Evolutionary conservation across 1,284 basidiomycete species (phyloP).

Genomic region (Marasmius oreades): DNA sequence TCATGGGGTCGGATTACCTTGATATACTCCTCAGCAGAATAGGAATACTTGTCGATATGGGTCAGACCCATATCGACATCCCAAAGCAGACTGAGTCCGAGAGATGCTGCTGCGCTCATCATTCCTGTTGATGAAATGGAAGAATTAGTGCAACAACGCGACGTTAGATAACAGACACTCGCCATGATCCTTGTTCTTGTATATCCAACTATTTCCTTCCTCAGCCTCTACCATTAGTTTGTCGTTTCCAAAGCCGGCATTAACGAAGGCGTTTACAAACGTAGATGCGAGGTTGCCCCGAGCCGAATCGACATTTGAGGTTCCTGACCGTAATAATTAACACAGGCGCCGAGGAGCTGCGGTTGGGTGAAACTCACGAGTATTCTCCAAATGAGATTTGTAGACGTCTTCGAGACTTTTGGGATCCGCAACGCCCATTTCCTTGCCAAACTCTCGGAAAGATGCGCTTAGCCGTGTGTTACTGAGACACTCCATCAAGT

Average conservation of each 20-base stretch:
- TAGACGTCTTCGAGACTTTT: slow-evolving; percentile 97
- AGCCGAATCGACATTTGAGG: slow-evolving; percentile 87
- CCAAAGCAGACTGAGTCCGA: slow-evolving; percentile 94
- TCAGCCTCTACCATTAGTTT: slow-evolving; percentile 97
- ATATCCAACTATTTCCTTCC: slow-evolving; percentile 97
- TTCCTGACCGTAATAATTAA: slow-evolving; percentile 44
- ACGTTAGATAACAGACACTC: too few relatives aligned
- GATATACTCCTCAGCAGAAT: slow-evolving; percentile 94
- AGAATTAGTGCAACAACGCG: too few relatives aligned
- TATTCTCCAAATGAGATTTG: slow-evolving; percentile 93
- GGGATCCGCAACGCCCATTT: slow-evolving; percentile 87
- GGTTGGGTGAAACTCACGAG: slow-evolving; percentile 45
- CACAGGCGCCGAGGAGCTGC: neutral
- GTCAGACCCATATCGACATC: slow-evolving; percentile 93
- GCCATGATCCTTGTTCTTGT: slow-evolving; percentile 99
- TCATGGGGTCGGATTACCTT: slow-evolving; percentile 48
- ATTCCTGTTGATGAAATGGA: slow-evolving; percentile 69
- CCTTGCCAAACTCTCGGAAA: slow-evolving; percentile 93
- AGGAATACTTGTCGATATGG: slow-evolving; percentile 98
- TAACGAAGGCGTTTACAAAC: slow-evolving; percentile 99
- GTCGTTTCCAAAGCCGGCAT: slow-evolving; percentile 98
- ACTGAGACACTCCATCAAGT: slow-evolving; percentile 82
- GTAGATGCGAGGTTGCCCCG: slow-evolving; percentile 94
- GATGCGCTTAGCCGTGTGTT: slow-evolving; percentile 81
- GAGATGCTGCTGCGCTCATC: slow-evolving; percentile 94